Evolutionary conservation across 768 basidiomycete species (phyloP), one percentile per base, ranked within the genome.

Genomic region (Antrodiella citrinella): DNA sequence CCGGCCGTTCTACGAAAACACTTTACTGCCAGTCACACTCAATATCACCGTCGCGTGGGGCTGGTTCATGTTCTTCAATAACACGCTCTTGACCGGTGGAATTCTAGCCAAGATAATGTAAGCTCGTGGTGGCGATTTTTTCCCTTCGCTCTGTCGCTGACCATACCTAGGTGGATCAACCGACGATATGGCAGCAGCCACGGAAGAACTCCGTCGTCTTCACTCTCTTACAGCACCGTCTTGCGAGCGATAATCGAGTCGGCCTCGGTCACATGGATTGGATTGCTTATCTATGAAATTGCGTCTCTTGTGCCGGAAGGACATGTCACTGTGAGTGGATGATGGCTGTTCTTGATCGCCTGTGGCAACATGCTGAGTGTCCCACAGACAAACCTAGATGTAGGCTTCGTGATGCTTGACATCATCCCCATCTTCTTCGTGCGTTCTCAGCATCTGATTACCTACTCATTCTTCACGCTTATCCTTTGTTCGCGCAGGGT

Each of bases 21-120:
- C 40, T 7, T 30, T 60, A 7, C 42, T 57, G 11, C 47, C 46
- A 3, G 50, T 59, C 26, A 53, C 56, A 4, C 44, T 58, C 15
- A 46, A 58, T 30, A 55, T 63, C 48, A 54, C 51, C 9, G 56
- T 57, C 19, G 59, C 57, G 2, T 63, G 62, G 62, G 62, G 60
- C 12, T 63, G 58, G 58, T 52, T 54, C 51, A 57, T 58, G 53
- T 55, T 63, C 45, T 42, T 40, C 19, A 49, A 48, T 26, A 61
- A 63, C 47, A 58, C 62, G 1, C 12, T 57, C 22, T 49, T 63
- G 35, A 61, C 58, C 0, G 48, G 50, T 24, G 53, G 53, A 20
- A 63, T 63, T 43, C 40, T 61, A 15, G 48, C 47, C 19, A 58
- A 53, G 38, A 56, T 63, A 1, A 20, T 59, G 62, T 63, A 25